Evolutionary conservation across 768 basidiomycete genomes (phyloP), one percentile per base, ranked within the genome.

Genomic region (Amanita pseudoporphyria): DNA sequence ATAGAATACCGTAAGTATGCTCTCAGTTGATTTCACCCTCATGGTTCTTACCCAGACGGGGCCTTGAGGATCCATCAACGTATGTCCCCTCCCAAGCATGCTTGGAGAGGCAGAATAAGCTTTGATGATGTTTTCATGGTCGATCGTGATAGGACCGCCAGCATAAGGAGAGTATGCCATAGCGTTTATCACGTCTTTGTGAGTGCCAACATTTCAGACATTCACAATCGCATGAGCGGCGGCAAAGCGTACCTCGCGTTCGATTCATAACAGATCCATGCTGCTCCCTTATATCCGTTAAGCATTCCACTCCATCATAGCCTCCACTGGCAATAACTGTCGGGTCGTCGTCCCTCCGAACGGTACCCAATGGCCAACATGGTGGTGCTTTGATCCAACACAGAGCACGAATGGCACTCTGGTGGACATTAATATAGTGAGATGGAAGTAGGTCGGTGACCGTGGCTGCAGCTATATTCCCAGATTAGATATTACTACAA

Each of bases 41-140:
- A 3, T n/a, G 22, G n/a, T 6, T 67, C 79, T 18, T 54, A 93
- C 92, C 90, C 87, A 91, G 51, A 87, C 74, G 9, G 90, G 83
- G 0, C 91, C 92, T 13, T 77, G 71, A 0, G 87, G 83, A 53
- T 89, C 84, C 53, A 87, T 65, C 33, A 91, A 57, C 13, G 74
- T 71, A 62, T 89, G 82, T 0, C 87, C 84, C 37, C 81, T 68
- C 21, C 88, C 84, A 18, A 90, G 69, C 74, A 84, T 81, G 52
- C 73, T 76, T 2, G 88, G 83, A 6, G 82, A 79, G 0, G 84
- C 67, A 5, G 82, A 82, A 60, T 82, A 84, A 2, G 74, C 77
- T 60, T 91, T 92, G 47, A 92, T 74, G 3, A 75, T 77, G 57
- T 87, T 86, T 51, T 94, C 91, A 52, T 84, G 82, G 58, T 94